Evolutionary conservation across 768 basidiomycete species (phyloP).

Genomic region (Termitomyces sp.): DNA sequence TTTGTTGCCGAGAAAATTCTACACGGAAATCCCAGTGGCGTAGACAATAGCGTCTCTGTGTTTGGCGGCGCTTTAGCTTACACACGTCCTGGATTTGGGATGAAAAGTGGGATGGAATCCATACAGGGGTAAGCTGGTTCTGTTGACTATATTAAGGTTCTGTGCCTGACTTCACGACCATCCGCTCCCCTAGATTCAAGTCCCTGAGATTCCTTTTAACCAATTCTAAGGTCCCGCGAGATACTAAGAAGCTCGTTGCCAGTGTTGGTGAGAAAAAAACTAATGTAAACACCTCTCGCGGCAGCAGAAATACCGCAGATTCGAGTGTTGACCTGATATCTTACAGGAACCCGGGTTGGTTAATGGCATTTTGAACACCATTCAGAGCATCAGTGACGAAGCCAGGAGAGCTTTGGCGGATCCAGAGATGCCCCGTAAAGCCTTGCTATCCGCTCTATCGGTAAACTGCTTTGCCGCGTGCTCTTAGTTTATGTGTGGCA

Average conservation of each 20-base stretch:
- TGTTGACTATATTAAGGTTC: neutral
- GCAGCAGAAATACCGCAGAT: slow-evolving; percentile 1
- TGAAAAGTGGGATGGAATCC: slow-evolving; percentile 76
- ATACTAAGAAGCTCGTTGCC: slow-evolving; percentile 92
- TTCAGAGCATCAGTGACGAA: slow-evolving; percentile 83
- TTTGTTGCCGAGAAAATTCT: slow-evolving; percentile 94
- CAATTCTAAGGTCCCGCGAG: slow-evolving; percentile 88
- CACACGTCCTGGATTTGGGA: slow-evolving; percentile 73
- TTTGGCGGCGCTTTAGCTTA: slow-evolving; percentile 92
- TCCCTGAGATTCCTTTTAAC: slow-evolving; percentile 87
- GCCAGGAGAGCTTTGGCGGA: slow-evolving; percentile 73
- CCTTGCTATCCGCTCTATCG: slow-evolving; percentile 62
- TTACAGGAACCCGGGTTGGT: slow-evolving; percentile 81
- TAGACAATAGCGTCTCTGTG: slow-evolving; percentile 93
- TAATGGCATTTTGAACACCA: slow-evolving; percentile 68
- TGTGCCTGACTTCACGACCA: slow-evolving; percentile 13
- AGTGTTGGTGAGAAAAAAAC: slow-evolving; percentile 73
- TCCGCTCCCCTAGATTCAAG: slow-evolving; percentile 61
- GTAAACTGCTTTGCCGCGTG: slow-evolving; percentile 38
- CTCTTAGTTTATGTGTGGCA: neutral
- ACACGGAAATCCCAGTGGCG: slow-evolving; percentile 95
- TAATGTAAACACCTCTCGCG: slow-evolving; percentile 35
- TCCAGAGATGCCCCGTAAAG: slow-evolving; percentile 60
- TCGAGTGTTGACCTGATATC: slow-evolving; percentile 7
- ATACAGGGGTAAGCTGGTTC: slow-evolving; percentile 69